phyloP scores from a whole-genome alignment of 805 yeast genomes.

The Allodekkera sacchari region DNA sequence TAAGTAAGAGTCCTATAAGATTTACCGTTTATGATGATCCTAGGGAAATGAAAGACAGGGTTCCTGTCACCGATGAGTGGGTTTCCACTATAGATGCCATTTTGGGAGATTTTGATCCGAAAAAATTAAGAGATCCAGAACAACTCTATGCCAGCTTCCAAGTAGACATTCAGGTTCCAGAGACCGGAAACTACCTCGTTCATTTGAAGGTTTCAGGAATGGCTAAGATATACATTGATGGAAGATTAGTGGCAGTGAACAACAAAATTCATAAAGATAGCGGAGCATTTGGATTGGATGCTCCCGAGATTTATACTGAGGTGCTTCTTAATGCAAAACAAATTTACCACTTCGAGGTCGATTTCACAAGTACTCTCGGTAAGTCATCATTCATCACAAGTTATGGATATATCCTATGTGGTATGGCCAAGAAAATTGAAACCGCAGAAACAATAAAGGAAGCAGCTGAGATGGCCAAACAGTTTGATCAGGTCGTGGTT shows the following conservation, averaged over 20 bases:
- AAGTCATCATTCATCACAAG: background rate
- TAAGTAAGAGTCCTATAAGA: background rate
- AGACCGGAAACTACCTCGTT: constrained; percentile 2
- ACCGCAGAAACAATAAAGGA: constrained; percentile 5
- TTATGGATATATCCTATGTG: background rate
- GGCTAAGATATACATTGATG: constrained; percentile 38
- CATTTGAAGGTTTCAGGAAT: constrained; percentile 3
- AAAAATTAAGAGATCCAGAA: constrained; percentile 1
- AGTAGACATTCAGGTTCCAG: constrained; percentile 1
- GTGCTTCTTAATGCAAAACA: background rate
- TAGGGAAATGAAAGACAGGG: constrained; percentile 1
- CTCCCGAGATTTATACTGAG: constrained; percentile 6
- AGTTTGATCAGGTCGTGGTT: constrained; percentile 28
- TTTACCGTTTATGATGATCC: constrained; percentile 4
- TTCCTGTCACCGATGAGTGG: constrained; percentile 4
- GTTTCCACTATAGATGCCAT: constrained; percentile 4
- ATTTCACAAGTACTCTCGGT: background rate
- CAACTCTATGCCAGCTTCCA: constrained; percentile 2
- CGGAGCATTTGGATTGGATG: constrained; percentile 28
- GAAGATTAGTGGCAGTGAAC: constrained; percentile 39
- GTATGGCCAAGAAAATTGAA: background rate
- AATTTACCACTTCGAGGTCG: background rate
- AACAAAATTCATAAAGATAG: constrained; percentile 44
- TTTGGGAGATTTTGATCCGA: constrained; percentile 5
- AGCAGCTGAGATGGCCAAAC: constrained; percentile 28